Conservation (phyloP, 2,329 filamentous ascomycete species). For the Lanzia echinophila region DNA sequence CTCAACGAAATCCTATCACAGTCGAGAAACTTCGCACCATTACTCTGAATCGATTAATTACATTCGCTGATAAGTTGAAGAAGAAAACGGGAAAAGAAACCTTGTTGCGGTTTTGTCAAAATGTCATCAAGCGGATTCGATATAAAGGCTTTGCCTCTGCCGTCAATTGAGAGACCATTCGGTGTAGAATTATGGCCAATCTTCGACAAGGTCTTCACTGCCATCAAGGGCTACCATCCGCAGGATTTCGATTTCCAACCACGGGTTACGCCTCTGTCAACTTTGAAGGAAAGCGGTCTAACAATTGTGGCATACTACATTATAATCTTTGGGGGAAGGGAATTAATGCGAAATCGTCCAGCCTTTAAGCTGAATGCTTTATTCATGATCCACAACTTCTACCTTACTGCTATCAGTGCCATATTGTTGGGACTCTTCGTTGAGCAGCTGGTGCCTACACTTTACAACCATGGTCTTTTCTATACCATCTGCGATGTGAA, state of each 20-base stretch:
- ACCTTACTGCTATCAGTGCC: conserved; percentile 79
- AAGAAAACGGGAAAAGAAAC: not conserved
- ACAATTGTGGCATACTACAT: conserved; percentile 86
- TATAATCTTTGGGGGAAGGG: conserved; percentile 86
- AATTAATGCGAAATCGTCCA: conserved; percentile 81
- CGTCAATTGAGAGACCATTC: conserved; percentile 86
- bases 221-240: conserved; percentile 71
- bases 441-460: conserved; percentile 81
- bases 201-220: conserved; percentile 80
- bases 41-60: not conserved
- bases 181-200: conserved; percentile 89
- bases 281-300: conserved; percentile 71
- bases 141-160: conserved; percentile 45
- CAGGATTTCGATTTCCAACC: conserved; percentile 79
- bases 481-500: conserved; percentile 73
- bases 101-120: conserved; percentile 1
- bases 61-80: not conserved
- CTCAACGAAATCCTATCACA: conserved; percentile 1
- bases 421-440: conserved; percentile 76
- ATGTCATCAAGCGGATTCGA: conserved; percentile 10
- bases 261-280: conserved; percentile 83
- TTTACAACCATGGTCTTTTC: conserved; percentile 78
- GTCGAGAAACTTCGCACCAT: not conserved
- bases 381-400: conserved; percentile 96
- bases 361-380: conserved; percentile 80